Base-by-base conservation (phyloP, 305 asterid species). In the Galium porrigens region DNA sequence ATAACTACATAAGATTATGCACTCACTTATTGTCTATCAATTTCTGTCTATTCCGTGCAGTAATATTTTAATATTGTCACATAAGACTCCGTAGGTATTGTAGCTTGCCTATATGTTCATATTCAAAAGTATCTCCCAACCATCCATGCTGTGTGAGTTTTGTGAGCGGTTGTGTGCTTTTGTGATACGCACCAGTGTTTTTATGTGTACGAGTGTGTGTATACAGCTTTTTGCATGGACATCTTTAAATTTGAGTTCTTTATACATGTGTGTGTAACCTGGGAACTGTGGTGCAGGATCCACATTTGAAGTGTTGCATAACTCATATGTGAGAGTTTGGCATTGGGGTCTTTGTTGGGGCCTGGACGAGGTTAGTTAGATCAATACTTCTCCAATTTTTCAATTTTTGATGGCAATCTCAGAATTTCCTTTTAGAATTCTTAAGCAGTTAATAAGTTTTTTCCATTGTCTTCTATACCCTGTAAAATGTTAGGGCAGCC, bases 281-380 rank as follows among this genome's bases (percentile, higher is more conserved):
- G 32, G 61, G 58, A 64, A 25, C 22, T 32, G 12, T 34, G 14
- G 14, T 18, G 5, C 78, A 89, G 95, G 95, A 20, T 73, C 94
- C 39, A 44, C 87, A 29, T 46, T 86, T 82, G 94, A 87, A 49
- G 64, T 83, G 51, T 77, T 91, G 79, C 98, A 91, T 71, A 86
- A 86, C 80, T 78, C 94, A n/a, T 89, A 84, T 72, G 85, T 91
- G 86, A 78, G 95, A 90, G 89, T 70, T 77, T 91, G 77, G 95
- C 98, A 46, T 66, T 89, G 78, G 95, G 90, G 72, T 82, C 96
- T 63, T 80, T 91, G 39, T 70, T 91, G 81, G 96, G 98, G 64
- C 98, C 98, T 61, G 96, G 95, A 76, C 77, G 95, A 85, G 98
- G 98, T 89, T 79, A 70, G 90, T 78, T 51, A 15, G 3, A 11